Percentiles rank a stretch among this genome's conserved stretches.
These are phyloP conservation scores for Omphalea diandra DNA, from an alignment of 441 rosid species.

Conservation along the genomic window DNA sequence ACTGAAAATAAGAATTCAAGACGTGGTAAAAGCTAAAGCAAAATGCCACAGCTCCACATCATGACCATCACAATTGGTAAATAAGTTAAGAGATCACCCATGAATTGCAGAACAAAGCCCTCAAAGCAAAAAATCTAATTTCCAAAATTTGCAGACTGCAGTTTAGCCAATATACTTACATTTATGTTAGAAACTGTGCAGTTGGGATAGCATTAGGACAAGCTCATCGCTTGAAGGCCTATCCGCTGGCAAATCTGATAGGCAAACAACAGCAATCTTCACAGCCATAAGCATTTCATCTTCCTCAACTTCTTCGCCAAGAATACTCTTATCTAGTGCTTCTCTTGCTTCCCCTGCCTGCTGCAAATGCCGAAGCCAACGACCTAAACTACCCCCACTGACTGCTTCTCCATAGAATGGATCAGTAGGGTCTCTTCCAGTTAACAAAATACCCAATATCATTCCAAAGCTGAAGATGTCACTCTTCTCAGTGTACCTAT, in stretches of 20 bases:
- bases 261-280: slow-evolving; percentile 80
- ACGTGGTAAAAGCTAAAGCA: not conserved
- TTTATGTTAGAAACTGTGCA: slow-evolving; percentile 74
- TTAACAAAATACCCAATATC: slow-evolving; percentile 78
- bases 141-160: slow-evolving; percentile 17
- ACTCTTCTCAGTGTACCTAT: slow-evolving; percentile 81
- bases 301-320: slow-evolving; percentile 92
- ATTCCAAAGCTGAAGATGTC: slow-evolving; percentile 96
- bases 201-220: slow-evolving; percentile 87
- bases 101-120: slow-evolving; percentile 12
- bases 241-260: slow-evolving; percentile 84
- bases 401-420: slow-evolving; percentile 64
- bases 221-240: slow-evolving; percentile 96
- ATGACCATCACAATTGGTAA: slow-evolving; percentile 17
- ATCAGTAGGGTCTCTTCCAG: slow-evolving; percentile 75
- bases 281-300: slow-evolving; percentile 97
- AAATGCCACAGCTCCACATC: slow-evolving; percentile 8
- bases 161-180: slow-evolving; percentile 29
- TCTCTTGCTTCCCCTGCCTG: slow-evolving; percentile 83
- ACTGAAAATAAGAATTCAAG: not conserved
- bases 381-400: slow-evolving; percentile 62
- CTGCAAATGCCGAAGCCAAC: slow-evolving; percentile 87
- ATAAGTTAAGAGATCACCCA: not conserved
- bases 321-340: slow-evolving; percentile 78
- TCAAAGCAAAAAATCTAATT: slow-evolving; percentile 7